Conservation (phyloP, 2,329 filamentous ascomycete species). For the Claviceps monticola region DNA sequence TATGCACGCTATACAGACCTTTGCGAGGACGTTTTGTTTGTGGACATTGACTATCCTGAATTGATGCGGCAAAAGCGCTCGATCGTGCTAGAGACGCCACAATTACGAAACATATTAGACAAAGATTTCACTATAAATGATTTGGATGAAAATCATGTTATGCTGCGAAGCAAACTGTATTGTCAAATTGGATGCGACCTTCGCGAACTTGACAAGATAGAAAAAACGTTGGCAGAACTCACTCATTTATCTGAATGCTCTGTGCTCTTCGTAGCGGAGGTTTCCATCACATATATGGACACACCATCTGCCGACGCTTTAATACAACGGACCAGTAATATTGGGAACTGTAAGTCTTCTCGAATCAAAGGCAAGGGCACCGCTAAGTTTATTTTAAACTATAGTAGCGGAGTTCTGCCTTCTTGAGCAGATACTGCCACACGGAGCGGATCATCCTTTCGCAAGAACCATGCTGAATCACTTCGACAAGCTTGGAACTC, state of each 20-base stretch:
- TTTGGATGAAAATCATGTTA: constrained; percentile 28
- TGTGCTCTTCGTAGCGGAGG: constrained; percentile 75
- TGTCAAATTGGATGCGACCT: constrained; percentile 72
- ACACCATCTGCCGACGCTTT: constrained; percentile 57
- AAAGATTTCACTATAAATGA: constrained; percentile 20
- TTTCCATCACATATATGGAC: constrained; percentile 85
- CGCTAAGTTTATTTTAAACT: constrained; percentile 1
- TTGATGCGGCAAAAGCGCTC: constrained; percentile 62
- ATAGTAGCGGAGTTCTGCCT: constrained; percentile 63
- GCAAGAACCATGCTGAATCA: constrained; percentile 74
- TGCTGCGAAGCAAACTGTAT: constrained; percentile 57
- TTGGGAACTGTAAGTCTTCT: constrained; percentile 47
- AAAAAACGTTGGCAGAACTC: constrained; percentile 42
- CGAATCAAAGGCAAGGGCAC: neutral
- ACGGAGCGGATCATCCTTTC: constrained; percentile 67
- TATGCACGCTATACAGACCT: constrained; percentile 49
- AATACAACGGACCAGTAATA: constrained; percentile 60
- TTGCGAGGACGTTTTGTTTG: constrained; percentile 49
- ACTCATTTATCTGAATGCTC: constrained; percentile 43
- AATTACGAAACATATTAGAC: constrained; percentile 32
- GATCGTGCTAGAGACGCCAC: constrained; percentile 49
- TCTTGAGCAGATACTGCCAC: constrained; percentile 73
- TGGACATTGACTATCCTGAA: constrained; percentile 78
- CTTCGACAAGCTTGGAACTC: constrained; percentile 67
- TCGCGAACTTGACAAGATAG: constrained; percentile 48